These are phyloP conservation scores for Diplotaxis tenuifolia DNA, from an alignment of 345 rosid genomes.

Conservation along the genomic window DNA sequence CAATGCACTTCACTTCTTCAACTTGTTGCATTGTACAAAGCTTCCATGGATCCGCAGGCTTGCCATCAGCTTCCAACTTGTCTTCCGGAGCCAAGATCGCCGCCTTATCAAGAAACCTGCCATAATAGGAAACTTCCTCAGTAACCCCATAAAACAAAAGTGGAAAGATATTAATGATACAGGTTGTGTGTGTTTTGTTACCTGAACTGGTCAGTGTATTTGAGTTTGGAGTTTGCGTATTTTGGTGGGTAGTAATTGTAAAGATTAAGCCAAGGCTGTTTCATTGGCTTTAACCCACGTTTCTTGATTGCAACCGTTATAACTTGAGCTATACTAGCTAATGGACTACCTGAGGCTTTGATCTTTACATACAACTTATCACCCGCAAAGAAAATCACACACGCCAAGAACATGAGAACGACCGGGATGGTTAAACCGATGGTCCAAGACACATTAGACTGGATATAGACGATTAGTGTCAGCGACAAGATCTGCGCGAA, in stretches of 20 bases:
- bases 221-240: constrained; percentile 37
- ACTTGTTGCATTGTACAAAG: constrained; percentile 70
- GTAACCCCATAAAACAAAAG: background rate
- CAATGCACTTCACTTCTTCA: constrained; percentile 66
- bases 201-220: constrained; percentile 41
- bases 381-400: constrained; percentile 53
- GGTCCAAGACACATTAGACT: constrained; percentile 74
- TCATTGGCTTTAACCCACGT: constrained; percentile 41
- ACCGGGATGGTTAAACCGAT: constrained; percentile 72
- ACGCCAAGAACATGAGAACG: constrained; percentile 58
- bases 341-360: constrained; percentile 71
- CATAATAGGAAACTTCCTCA: constrained; percentile 3
- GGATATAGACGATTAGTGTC: constrained; percentile 67
- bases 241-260: constrained; percentile 38
- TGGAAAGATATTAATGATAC: background rate
- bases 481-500: constrained; percentile 67
- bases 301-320: constrained; percentile 56
- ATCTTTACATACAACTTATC: constrained; percentile 66
- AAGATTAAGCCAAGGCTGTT: constrained; percentile 42
- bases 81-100: constrained; percentile 46
- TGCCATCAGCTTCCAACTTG: constrained; percentile 45
- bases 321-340: constrained; percentile 58
- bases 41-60: constrained; percentile 54
- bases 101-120: constrained; percentile 60
- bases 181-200: background rate